These are phyloP conservation scores for Aspergillus egyptiacus DNA, from an alignment of 495 filamentous ascomycete species.

Conservation along the genomic window DNA sequence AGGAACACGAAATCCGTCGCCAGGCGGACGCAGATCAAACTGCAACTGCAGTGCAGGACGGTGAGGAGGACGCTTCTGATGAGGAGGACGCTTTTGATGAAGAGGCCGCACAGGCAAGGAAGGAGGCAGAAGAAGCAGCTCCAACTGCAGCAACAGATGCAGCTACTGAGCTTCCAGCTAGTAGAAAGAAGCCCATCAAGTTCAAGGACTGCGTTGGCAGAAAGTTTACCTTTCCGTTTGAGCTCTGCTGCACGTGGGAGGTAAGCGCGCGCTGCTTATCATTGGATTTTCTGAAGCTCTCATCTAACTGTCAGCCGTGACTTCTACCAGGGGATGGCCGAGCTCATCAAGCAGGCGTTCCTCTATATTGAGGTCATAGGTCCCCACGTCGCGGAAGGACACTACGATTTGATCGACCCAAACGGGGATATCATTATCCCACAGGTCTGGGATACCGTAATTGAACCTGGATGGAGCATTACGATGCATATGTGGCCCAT, in stretches of 20 bases:
- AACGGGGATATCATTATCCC: slow-evolving; percentile 84
- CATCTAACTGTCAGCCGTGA: slow-evolving; percentile 11
- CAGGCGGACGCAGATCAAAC: too few species aligned
- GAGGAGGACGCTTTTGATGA: too few species aligned
- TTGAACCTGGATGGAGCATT: slow-evolving; percentile 82
- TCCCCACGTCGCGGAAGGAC: slow-evolving; percentile 73
- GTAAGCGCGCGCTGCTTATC: slow-evolving; percentile 41
- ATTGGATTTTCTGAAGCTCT: not conserved
- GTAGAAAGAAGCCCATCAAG: slow-evolving; percentile 61
- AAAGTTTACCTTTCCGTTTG: slow-evolving; percentile 79
- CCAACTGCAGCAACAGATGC: too few species aligned
- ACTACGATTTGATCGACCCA: slow-evolving; percentile 78
- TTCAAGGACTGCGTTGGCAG: slow-evolving; percentile 82
- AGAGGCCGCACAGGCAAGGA: not conserved
- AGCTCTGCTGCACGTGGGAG: slow-evolving; percentile 76
- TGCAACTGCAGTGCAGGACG: too few species aligned
- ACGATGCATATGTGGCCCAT: slow-evolving; percentile 98
- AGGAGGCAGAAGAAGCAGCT: too few species aligned
- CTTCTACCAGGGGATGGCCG: slow-evolving; percentile 73
- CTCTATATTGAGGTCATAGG: slow-evolving; percentile 76
- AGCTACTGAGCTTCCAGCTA: too few species aligned
- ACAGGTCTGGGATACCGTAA: slow-evolving; percentile 75
- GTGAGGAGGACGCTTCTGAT: too few species aligned
- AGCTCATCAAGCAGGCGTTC: slow-evolving; percentile 81
- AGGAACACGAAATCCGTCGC: too few species aligned